A percentile compares a stretch with the other conserved stretches of the same genome.
Evolutionary conservation across 352 stramenopile genomes (phyloP).

Genomic region (Globisporangium spiculum): DNA sequence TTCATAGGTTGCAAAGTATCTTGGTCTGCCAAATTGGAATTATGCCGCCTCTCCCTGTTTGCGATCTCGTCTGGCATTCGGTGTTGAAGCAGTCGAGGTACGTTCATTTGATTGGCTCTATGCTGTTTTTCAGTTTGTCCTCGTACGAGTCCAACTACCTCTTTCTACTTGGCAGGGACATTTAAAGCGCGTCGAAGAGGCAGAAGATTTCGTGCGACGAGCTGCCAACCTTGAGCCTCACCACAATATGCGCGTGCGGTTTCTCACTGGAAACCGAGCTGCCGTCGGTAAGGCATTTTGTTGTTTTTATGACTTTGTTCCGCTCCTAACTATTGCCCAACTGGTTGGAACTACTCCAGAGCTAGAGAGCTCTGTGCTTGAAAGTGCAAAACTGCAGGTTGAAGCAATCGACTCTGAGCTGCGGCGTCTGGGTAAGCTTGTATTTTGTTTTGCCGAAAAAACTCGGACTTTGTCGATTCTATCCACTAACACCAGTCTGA

Average conservation of each 20-base stretch:
- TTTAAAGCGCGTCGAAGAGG: conserved; percentile 62
- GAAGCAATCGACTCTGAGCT: conserved; percentile 37
- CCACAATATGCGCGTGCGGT: conserved; percentile 74
- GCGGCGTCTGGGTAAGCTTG: conserved; percentile 8
- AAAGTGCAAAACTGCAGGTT: conserved; percentile 24
- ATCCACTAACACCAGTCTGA: too few relatives aligned
- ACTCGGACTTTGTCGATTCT: too few relatives aligned
- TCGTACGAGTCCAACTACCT: neutral
- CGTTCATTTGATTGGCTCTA: neutral
- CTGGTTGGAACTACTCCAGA: conserved; percentile 22
- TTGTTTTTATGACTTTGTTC: neutral
- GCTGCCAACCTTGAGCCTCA: conserved; percentile 40
- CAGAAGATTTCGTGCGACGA: conserved; percentile 59
- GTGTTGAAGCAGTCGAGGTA: conserved; percentile 89
- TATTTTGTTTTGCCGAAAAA: too few relatives aligned
- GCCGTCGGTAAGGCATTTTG: conserved; percentile 44
- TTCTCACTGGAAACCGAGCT: conserved; percentile 66
- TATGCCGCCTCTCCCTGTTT: conserved; percentile 95
- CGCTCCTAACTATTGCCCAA: neutral
- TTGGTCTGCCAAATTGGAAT: conserved; percentile 96
- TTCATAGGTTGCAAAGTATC: conserved; percentile 69
- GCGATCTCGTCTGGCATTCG: conserved; percentile 93
- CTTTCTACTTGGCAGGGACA: conserved; percentile 36
- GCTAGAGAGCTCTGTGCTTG: conserved; percentile 34
- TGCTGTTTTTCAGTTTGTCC: neutral